Evolutionary conservation across 768 basidiomycete genomes (phyloP), one percentile per base, ranked within the genome.

Genomic region (Xerocomus spinulosus): DNA sequence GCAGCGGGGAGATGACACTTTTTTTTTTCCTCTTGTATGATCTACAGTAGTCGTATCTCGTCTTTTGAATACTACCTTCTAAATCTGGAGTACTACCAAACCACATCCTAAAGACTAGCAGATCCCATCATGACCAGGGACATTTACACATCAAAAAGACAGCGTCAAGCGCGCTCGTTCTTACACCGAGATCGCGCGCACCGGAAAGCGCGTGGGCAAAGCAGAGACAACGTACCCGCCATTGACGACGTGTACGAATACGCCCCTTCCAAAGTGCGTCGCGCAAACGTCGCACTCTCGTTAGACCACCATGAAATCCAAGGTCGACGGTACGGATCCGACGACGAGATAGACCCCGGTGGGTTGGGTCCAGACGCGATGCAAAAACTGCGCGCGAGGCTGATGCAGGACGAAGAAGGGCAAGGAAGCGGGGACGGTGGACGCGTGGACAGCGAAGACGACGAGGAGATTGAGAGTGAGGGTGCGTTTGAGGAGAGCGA

Each of bases 401-500:
- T 87, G 39, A 70, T 81, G 42, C 78, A 75, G 6, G 78, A 79
- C 51, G 64, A 73, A 12, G 81, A 81, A 26, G 71, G 73, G 37
- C 74, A 80, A 13, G 58, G 25, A 4, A 40, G 24, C 9, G 24
- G 21, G 6, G 40, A 28, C 12, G 23, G n/a, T 1, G 46, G 29
- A 48, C 66, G 59, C 52, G 74, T 89, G 54, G 81, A 74, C 28
- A 80, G 78, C 51, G 81, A 70, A 1, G 87, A 93, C 53, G 91
- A 93, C 59, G 89, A 92, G 59, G 89, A 92, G 51, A 79, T 92
- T 37, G 87, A 90, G 50, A 86, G 83, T 52, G 92, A 93, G 57
- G 83, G 75, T 52, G 91, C 88, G 2, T 88, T 90, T 50, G 87
- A 89, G 51, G 85, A 88, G 61, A 82, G 79, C 46, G 89, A 90